These are phyloP conservation scores for Plasmodium blacklocki DNA, from an alignment of 169 alveolate species.

Conservation along the genomic window DNA sequence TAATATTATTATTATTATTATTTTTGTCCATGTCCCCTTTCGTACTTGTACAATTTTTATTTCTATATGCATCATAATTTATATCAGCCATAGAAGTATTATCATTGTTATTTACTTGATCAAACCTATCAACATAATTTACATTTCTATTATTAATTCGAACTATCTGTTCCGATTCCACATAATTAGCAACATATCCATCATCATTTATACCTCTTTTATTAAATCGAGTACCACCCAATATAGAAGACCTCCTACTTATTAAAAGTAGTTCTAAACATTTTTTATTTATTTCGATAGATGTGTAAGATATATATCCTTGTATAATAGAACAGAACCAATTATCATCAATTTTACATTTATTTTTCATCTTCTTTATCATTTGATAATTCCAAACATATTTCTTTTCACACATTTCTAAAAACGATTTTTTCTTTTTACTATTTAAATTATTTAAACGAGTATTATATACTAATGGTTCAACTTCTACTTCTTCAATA, in stretches of 20 bases:
- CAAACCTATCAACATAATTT: constrained; percentile 82
- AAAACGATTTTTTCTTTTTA: constrained; percentile 18
- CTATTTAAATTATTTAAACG: background rate
- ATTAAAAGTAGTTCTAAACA: constrained; percentile 84
- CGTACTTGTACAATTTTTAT: background rate
- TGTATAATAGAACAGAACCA: constrained; percentile 80
- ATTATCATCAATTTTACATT: constrained; percentile 64
- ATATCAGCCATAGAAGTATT: background rate
- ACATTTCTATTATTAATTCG: constrained; percentile 82
- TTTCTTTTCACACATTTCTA: constrained; percentile 52
- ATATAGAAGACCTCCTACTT: constrained; percentile 93
- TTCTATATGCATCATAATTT: background rate
- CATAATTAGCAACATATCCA: constrained; percentile 94
- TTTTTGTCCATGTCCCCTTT: background rate
- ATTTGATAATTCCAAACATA: constrained; percentile 71
- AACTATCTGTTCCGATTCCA: constrained; percentile 95
- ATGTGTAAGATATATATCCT: constrained; percentile 83
- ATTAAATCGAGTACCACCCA: constrained; percentile 96
- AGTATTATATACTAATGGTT: constrained; percentile 19
- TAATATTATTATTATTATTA: background rate
- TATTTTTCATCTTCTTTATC: constrained; percentile 58
- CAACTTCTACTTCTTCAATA: constrained; percentile 49
- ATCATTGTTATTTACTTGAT: background rate
- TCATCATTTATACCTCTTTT: constrained; percentile 95
- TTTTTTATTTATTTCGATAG: constrained; percentile 77